Percentiles rank a stretch among this genome's conserved stretches.
Evolutionary conservation across 129 eudicot species (phyloP).

Genomic region (Calendula officinalis): DNA sequence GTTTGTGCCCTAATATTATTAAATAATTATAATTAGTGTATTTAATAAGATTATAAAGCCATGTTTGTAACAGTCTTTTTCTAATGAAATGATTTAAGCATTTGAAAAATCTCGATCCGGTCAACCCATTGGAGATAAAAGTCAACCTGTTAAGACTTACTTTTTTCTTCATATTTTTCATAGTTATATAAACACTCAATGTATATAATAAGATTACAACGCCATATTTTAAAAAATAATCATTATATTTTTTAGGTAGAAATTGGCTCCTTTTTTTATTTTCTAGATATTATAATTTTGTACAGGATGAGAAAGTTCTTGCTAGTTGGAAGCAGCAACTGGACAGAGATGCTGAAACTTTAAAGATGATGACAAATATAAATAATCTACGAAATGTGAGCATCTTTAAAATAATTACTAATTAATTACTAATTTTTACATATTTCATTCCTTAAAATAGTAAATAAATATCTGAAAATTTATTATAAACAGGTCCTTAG

Average conservation of each 20-base stretch:
- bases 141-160: neutral
- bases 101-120: too few species aligned
- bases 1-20: constrained; percentile 36
- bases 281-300: constrained; percentile 7
- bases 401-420: neutral
- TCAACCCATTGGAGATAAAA: neutral
- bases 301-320: constrained; percentile 83
- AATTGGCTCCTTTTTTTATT: neutral
- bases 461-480: neutral
- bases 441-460: neutral
- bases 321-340: constrained; percentile 78
- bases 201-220: neutral
- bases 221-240: too few species aligned
- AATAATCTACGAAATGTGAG: constrained; percentile 71
- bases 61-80: too few species aligned
- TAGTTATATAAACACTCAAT: too few species aligned
- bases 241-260: too few species aligned
- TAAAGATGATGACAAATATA: constrained; percentile 66
- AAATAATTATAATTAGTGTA: neutral
- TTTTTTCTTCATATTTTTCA: too few species aligned
- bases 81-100: too few species aligned
- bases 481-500: constrained; percentile 51
- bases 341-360: constrained; percentile 76
- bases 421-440: constrained; percentile 8
- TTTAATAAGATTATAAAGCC: too few species aligned